Evolutionary conservation across 257 asterid genomes (phyloP).

Genomic region (Nicotiana tomentosiformis): DNA sequence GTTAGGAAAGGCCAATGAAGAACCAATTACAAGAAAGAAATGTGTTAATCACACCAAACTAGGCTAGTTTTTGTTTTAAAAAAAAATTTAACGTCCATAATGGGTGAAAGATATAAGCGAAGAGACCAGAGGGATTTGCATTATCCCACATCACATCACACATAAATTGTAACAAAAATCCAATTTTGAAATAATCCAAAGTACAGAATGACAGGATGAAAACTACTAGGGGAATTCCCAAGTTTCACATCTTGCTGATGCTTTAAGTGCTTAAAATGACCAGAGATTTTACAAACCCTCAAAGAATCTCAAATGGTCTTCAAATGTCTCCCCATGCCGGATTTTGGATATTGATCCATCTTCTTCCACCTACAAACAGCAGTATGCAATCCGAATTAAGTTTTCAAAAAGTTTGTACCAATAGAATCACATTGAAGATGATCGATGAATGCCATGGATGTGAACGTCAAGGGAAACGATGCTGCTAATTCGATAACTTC

Average conservation of each 20-base stretch:
- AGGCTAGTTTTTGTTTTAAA: background rate
- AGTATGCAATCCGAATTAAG: background rate
- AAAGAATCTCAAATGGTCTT: constrained; percentile 74
- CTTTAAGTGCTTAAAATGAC: background rate
- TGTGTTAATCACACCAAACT: background rate
- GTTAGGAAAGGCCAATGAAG: background rate
- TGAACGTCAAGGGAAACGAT: background rate
- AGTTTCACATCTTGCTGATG: background rate
- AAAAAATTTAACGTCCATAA: background rate
- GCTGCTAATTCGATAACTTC: background rate
- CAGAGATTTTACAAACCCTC: constrained; percentile 46
- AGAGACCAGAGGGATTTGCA: background rate
- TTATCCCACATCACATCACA: background rate
- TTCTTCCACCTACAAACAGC: constrained; percentile 57
- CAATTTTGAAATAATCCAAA: background rate
- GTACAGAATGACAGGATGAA: background rate
- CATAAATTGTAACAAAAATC: background rate
- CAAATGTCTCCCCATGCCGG: constrained; percentile 76
- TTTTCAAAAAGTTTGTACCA: background rate
- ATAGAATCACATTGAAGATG: background rate
- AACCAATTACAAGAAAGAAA: background rate
- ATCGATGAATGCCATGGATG: background rate
- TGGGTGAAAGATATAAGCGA: background rate
- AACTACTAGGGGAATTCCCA: background rate
- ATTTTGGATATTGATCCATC: constrained; percentile 77